Conservation (phyloP, 2,329 filamentous ascomycete genomes). For the Septoria petroselini region DNA sequence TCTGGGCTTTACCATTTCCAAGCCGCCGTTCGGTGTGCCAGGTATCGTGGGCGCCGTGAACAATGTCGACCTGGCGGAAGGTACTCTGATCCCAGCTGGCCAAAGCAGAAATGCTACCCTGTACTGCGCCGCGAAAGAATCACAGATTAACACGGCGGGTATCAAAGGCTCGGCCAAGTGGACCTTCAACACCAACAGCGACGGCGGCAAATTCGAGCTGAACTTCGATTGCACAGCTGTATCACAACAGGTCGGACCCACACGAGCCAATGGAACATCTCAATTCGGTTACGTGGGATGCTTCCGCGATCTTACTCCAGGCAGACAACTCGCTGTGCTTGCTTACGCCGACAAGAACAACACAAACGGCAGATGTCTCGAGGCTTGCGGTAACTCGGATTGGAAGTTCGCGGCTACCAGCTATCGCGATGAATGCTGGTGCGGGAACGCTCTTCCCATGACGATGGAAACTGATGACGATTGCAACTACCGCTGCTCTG, state of each 20-base stretch:
- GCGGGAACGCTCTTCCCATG: constrained; percentile 18
- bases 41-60: constrained; percentile 13
- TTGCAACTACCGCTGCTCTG: constrained; percentile 26
- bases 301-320: constrained; percentile 34
- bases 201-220: constrained; percentile 38
- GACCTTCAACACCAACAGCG: constrained; percentile 32
- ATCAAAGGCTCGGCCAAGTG: constrained; percentile 1
- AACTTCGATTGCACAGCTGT: constrained; percentile 6
- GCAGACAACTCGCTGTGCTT: constrained; percentile 26
- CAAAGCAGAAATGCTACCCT: constrained; percentile 12
- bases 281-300: constrained; percentile 30
- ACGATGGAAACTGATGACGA: constrained; percentile 19
- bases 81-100: constrained; percentile 10
- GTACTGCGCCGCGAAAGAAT: constrained; percentile 7
- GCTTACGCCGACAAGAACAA: constrained; percentile 33
- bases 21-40: constrained; percentile 12
- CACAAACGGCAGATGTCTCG: constrained; percentile 36
- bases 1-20: constrained; percentile 11
- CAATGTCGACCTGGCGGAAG: constrained; percentile 14
- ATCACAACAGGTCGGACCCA: constrained; percentile 10
- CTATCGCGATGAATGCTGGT: constrained; percentile 32
- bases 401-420: constrained; percentile 41
- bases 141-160: constrained; percentile 7
- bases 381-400: constrained; percentile 32
- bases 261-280: constrained; percentile 11